Evolutionary conservation across 331 rosid species (phyloP).

Genomic region (Malus hybrid): DNA sequence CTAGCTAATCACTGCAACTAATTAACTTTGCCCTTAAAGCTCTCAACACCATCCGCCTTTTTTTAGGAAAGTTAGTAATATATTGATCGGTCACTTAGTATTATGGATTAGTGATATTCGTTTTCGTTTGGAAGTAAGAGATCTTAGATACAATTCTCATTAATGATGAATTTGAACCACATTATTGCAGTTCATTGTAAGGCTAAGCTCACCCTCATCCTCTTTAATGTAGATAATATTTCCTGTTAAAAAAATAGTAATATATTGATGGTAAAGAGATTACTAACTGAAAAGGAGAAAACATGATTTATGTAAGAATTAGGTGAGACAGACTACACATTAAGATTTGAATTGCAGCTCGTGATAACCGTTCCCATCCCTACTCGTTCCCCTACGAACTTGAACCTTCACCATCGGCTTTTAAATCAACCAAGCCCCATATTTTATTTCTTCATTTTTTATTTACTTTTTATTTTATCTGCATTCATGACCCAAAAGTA

Average conservation of each 20-base stretch:
- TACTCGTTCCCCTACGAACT: neutral
- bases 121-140: too few species aligned
- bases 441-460: neutral
- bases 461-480: neutral
- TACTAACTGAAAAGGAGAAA: neutral
- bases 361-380: too few species aligned
- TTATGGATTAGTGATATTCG: accelerated
- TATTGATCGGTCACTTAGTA: too few species aligned
- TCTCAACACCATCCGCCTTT: constrained; percentile 34
- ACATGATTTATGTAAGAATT: neutral
- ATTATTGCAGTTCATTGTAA: too few species aligned
- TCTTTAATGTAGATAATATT: too few species aligned
- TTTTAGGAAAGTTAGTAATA: too few species aligned
- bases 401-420: constrained; percentile 25
- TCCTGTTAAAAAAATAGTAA: too few species aligned
- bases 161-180: too few species aligned
- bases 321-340: neutral
- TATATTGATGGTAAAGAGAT: neutral
- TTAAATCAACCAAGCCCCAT: constrained; percentile 20
- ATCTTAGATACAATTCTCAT: too few species aligned
- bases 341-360: too few species aligned
- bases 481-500: neutral
- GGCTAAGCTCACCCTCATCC: too few species aligned
- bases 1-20: constrained; percentile 20
- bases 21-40: constrained; percentile 24